These are phyloP conservation scores for Candida dubliniensis DNA, from an alignment of 1,139 yeast genomes.

Conservation along the genomic window DNA sequence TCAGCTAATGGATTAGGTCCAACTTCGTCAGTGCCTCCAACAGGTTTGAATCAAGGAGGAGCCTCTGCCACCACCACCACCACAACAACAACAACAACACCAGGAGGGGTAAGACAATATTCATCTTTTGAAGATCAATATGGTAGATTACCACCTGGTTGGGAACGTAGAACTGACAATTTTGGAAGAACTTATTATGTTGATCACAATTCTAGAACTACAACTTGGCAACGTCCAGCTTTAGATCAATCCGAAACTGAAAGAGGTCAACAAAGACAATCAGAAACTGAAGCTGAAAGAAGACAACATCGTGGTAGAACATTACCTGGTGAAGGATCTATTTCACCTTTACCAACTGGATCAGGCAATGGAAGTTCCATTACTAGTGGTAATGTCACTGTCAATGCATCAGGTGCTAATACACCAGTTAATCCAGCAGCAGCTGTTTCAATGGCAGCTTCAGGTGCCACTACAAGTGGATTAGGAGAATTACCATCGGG, in stretches of 20 bases:
- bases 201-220: slow-evolving; percentile 95
- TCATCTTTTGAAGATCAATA: slow-evolving; percentile 95
- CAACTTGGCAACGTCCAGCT: slow-evolving; percentile 97
- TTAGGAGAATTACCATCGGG: slow-evolving; percentile 97
- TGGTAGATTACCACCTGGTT: slow-evolving; percentile 96
- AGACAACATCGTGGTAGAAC: slow-evolving; percentile 90
- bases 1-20: slow-evolving; percentile 7
- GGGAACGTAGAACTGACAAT: slow-evolving; percentile 98
- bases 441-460: slow-evolving; percentile 78
- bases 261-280: slow-evolving; percentile 59
- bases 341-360: slow-evolving; percentile 32
- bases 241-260: slow-evolving; percentile 67
- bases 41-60: slow-evolving; percentile 12
- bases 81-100: slow-evolving; percentile 5
- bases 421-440: slow-evolving; percentile 63
- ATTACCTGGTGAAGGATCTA: slow-evolving; percentile 70
- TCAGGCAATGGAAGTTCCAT: slow-evolving; percentile 24
- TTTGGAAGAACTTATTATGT: slow-evolving; percentile 97
- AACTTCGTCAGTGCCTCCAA: slow-evolving; percentile 9
- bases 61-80: slow-evolving; percentile 8
- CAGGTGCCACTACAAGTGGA: slow-evolving; percentile 94
- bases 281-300: slow-evolving; percentile 80
- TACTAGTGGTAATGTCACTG: slow-evolving; percentile 46
- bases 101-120: slow-evolving; percentile 51
- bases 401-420: slow-evolving; percentile 46